Base-by-base conservation (phyloP, 1,284 basidiomycete genomes). In the Puccinia hordei region DNA sequence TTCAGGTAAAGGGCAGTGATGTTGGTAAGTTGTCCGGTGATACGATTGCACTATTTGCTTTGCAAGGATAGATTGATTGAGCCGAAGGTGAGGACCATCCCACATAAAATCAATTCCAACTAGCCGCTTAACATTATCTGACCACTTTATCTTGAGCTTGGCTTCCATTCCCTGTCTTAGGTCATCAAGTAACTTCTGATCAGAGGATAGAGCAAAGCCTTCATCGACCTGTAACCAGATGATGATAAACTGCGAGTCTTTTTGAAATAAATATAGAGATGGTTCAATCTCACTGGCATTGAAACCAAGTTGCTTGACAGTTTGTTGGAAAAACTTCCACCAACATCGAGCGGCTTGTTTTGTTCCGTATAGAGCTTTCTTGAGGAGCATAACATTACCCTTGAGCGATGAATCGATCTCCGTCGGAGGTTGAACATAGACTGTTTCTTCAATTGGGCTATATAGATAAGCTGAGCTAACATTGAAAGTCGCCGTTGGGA, bases 341-440 rank as follows among this genome's bases (percentile, higher is more conserved):
- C 55, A 71, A 24, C 68, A 71, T 4, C 68, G 15, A 2, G 33
- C 68, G 2, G 38, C 68, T 24, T 74, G 24, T n/a, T n/a, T 33
- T 12, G 49, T 74, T 6, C 73, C 73, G 22, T 76, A 76, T 44
- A 76, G 12, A n/a, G 73, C 73, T 41, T 59, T 55, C 30, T 73
- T 55, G 17, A 73, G 38, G 15, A 4, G 4, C 38, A 41, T 41
- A 12, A 41, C 12, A 4, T 41, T 41, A 4, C 38, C 38, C 12
- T 41, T 41, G 38, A 41, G 38, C 38, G 4, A 6, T 4, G 38
- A 12, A 4, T 12, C 12, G 38, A 41, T 41, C 12, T 41, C 38
- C 38, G 12, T 12, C 12, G 38, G 38, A 6, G 38, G 38, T 41
- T 41, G 38, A 4, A 41, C 38, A 41, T 41, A 41, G 38, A 41